Evolutionary conservation across 2,329 filamentous ascomycete species (phyloP).

Genomic region (Akanthomyces dipterigenus): DNA sequence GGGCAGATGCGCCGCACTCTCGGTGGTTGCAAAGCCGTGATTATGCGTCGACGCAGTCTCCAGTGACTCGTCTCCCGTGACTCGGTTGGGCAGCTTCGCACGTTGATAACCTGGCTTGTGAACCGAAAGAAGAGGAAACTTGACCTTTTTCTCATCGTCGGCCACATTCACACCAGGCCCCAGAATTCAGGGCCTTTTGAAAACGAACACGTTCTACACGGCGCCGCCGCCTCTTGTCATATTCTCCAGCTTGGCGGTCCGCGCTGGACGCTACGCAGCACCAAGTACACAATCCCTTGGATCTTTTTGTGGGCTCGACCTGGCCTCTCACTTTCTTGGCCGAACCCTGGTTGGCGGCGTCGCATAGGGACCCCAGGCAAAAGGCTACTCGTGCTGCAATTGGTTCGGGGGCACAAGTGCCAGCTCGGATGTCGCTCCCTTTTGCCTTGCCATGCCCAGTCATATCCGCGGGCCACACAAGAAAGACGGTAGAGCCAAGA

Average conservation of each 20-base stretch:
- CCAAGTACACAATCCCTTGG: not conserved
- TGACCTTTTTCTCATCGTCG: not conserved
- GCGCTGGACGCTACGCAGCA: not conserved
- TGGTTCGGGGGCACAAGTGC: not conserved
- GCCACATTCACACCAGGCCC: not conserved
- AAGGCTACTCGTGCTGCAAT: not conserved
- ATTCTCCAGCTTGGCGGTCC: not conserved
- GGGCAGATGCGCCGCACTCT: too few relatives aligned
- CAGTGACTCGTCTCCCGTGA: too few relatives aligned
- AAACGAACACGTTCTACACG: not conserved
- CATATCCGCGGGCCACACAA: not conserved
- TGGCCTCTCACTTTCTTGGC: not conserved
- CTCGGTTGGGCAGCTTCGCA: too few relatives aligned
- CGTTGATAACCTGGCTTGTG: too few relatives aligned
- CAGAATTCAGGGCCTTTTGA: not conserved
- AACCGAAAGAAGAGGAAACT: not conserved
- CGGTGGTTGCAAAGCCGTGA: too few relatives aligned
- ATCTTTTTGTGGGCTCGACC: not conserved
- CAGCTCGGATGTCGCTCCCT: not conserved
- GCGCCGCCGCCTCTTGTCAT: not conserved
- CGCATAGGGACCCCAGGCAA: not conserved
- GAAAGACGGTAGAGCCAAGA: too few relatives aligned
- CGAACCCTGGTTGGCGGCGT: not conserved
- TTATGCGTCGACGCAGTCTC: too few relatives aligned
- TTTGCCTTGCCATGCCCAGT: not conserved